Evolutionary conservation across 768 basidiomycete species (phyloP), one percentile per base, ranked within the genome.

Genomic region (Trametes cingulata): DNA sequence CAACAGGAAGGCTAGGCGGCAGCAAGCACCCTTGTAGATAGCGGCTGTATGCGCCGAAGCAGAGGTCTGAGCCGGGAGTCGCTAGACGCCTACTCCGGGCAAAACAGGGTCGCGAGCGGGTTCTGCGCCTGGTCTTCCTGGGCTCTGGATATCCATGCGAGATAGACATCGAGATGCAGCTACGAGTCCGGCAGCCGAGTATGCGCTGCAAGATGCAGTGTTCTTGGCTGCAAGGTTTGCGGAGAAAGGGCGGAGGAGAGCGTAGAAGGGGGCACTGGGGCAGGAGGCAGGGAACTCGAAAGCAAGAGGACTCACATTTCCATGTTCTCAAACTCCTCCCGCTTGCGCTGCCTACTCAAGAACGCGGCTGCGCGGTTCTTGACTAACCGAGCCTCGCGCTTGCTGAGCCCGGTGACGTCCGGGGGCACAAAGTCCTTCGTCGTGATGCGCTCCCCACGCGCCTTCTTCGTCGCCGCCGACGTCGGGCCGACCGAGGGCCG

Each of bases 311-410:
- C 89, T 77, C 77, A 93, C 91, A 89, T 75, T 80, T 94, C 93
- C 90, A 95, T 93, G 68, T 72, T 78, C 75, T 95, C 93, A 69
- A 93, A 95, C 76, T 94, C 92, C 76, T 95, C 93, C 56, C 93
- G 85, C 75, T 95, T 95, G 68, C 93, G 82, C 74, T 95, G 93
- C 72, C 93, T 81, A 75, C 87, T 89, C 70, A 95, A 87, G 78
- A 95, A 95, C 59, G 93, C 93, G 12, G 93, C 93, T 13, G 93
- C 93, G 57, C 93, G 83, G 76, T 95, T 95, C 80, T 95, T 95
- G 58, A 95, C 90, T 9, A 95, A 82, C 52, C 93, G 86, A 61
- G 93, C 93, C 75, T 95, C 93, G 51, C 93, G 90, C 74, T 95
- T 95, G 80, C 82, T 86, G 60, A 95, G 82, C 50, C 93, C 93